These are phyloP conservation scores for Solanum chaucha DNA, from an alignment of 257 asterid species.

Conservation along the genomic window DNA sequence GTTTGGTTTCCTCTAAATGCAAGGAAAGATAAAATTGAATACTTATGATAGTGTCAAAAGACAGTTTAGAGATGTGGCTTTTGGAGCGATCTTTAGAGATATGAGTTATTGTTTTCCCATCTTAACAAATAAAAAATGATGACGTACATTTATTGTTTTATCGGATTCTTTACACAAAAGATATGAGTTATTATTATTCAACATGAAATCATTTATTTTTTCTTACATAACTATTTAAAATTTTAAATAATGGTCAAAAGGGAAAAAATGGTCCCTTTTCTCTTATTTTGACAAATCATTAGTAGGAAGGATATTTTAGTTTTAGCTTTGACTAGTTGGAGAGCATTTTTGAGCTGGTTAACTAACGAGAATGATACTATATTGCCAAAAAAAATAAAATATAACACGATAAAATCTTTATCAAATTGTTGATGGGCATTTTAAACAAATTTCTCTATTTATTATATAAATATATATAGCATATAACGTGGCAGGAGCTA, in stretches of 20 bases:
- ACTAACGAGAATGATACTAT: too few species aligned
- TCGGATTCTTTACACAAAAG: background rate
- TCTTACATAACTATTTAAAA: too few species aligned
- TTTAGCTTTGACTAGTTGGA: background rate
- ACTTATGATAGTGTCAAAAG: too few species aligned
- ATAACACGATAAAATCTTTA: too few species aligned
- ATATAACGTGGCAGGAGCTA: background rate
- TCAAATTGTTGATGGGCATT: too few species aligned
- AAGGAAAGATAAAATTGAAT: too few species aligned
- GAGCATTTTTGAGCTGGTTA: background rate
- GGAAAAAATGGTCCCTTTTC: background rate
- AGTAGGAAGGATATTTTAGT: background rate
- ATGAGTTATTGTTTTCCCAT: background rate
- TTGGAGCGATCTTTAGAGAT: too few species aligned
- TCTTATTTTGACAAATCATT: background rate
- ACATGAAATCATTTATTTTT: too few species aligned
- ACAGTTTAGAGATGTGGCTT: too few species aligned
- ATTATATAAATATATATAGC: background rate
- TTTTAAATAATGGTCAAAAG: background rate
- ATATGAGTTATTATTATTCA: background rate
- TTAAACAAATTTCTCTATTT: too few species aligned
- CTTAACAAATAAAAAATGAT: background rate
- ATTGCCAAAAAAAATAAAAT: too few species aligned
- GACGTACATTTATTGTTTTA: background rate
- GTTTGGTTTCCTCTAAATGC: too few species aligned